These are phyloP conservation scores for Berberis thunbergii DNA, from an alignment of 164 flowering plant species.

Conservation along the genomic window DNA sequence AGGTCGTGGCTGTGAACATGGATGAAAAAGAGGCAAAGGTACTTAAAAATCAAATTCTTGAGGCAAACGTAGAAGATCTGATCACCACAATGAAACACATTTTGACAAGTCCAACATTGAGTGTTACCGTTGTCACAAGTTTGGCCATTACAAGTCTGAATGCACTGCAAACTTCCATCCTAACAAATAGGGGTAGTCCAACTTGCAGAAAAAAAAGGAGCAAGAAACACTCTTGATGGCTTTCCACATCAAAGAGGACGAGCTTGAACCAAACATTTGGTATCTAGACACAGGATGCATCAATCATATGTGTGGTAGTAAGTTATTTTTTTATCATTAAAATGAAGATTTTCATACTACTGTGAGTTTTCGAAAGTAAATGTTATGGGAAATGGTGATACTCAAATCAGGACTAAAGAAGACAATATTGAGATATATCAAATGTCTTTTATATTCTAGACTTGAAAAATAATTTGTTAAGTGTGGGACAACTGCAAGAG, in stretches of 20 bases:
- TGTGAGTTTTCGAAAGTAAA: neutral
- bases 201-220: neutral
- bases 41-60: neutral
- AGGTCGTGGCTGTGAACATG: neutral
- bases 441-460: conserved; percentile 4
- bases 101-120: conserved; percentile 8
- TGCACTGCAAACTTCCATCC: conserved; percentile 1
- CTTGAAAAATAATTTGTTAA: too few relatives aligned
- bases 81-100: neutral
- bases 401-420: conserved; percentile 1
- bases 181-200: neutral
- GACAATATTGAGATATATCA: neutral
- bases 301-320: conserved; percentile 9
- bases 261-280: neutral
- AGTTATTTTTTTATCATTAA: neutral
- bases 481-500: too few relatives aligned
- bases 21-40: neutral
- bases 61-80: neutral
- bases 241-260: too few relatives aligned
- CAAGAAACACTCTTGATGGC: neutral
- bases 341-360: conserved; percentile 7
- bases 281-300: conserved; percentile 3
- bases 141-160: neutral
- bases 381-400: conserved; percentile 11
- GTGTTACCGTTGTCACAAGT: neutral